Evolutionary conservation across 1,284 basidiomycete genomes (phyloP).

Genomic region (Fomes fomentarius): DNA sequence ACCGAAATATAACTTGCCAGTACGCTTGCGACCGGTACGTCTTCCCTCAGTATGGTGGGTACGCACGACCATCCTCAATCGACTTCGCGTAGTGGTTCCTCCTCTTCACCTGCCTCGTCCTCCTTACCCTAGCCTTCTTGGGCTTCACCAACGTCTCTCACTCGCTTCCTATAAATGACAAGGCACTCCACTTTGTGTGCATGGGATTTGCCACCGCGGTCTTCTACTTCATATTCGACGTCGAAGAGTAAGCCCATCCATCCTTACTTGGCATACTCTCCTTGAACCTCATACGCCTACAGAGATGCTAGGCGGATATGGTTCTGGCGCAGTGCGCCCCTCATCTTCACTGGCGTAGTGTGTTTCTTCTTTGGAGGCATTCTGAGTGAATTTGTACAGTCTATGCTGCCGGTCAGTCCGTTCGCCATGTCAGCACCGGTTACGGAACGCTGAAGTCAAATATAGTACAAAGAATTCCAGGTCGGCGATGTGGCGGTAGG

Average conservation of each 20-base stretch:
- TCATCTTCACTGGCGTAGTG: conserved; percentile 68
- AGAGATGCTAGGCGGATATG: conserved; percentile 78
- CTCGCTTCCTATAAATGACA: conserved; percentile 78
- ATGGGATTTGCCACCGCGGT: conserved; percentile 77
- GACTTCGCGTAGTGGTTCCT: conserved; percentile 67
- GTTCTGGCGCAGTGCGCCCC: conserved; percentile 81
- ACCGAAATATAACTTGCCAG: conserved; percentile 69
- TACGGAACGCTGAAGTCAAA: conserved; percentile 3
- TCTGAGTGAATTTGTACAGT: conserved; percentile 86
- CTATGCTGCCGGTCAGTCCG: conserved; percentile 69
- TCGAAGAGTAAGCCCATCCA: conserved; percentile 70
- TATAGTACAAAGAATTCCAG: conserved; percentile 79
- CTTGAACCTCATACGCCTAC: conserved; percentile 1
- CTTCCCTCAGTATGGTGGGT: background rate
- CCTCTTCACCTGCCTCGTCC: conserved; percentile 62
- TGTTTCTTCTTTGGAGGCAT: conserved; percentile 84
- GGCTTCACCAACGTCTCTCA: conserved; percentile 74
- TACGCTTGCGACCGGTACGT: conserved; percentile 74
- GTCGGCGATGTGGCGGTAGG: conserved; percentile 75
- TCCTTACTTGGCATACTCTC: background rate
- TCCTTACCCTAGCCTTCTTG: conserved; percentile 69
- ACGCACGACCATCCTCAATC: conserved; percentile 5
- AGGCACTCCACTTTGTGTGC: conserved; percentile 84
- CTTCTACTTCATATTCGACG: conserved; percentile 88
- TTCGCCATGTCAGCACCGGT: no score